Percentiles rank a stretch among this genome's conserved stretches.
Conservation (phyloP, 352 stramenopile species). For the Pythium vanterpoolii region DNA sequence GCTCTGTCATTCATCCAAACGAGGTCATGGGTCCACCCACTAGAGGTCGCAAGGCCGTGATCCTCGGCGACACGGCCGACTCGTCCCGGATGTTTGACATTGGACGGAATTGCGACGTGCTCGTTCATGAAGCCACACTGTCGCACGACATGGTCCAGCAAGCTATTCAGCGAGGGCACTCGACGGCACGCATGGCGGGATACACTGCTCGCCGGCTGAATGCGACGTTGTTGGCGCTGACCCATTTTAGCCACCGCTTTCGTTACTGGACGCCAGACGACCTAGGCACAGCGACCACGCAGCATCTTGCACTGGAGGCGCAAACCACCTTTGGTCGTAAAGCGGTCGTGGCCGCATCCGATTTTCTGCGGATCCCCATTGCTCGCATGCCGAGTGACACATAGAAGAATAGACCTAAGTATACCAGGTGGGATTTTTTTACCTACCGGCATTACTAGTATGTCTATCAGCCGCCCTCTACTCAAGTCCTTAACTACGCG, state of each 20-base stretch:
- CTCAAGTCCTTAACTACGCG: background rate
- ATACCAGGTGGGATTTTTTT: background rate
- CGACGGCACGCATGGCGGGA: slow-evolving; percentile 73
- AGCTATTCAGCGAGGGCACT: slow-evolving; percentile 73
- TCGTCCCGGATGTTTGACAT: slow-evolving; percentile 78
- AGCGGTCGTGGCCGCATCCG: slow-evolving; percentile 64
- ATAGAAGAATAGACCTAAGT: slow-evolving; percentile 13
- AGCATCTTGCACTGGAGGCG: slow-evolving; percentile 68
- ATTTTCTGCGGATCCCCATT: slow-evolving; percentile 82
- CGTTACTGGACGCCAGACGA: slow-evolving; percentile 49
- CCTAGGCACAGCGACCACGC: slow-evolving; percentile 36
- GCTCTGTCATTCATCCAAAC: slow-evolving; percentile 63
- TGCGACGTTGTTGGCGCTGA: slow-evolving; percentile 72
- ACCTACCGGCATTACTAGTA: background rate
- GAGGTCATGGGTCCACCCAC: slow-evolving; percentile 68
- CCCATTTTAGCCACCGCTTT: slow-evolving; percentile 86
- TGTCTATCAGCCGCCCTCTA: background rate
- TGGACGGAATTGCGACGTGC: slow-evolving; percentile 74
- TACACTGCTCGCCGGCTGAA: slow-evolving; percentile 74
- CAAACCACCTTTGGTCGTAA: slow-evolving; percentile 59
- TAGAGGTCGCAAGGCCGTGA: slow-evolving; percentile 68
- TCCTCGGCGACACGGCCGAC: slow-evolving; percentile 74
- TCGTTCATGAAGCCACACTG: slow-evolving; percentile 85
- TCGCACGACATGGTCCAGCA: slow-evolving; percentile 59
- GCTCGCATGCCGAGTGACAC: slow-evolving; percentile 37